Evolutionary conservation across 257 asterid species (phyloP), one percentile per base, ranked within the genome.

Genomic region (Nicotiana otophora): DNA sequence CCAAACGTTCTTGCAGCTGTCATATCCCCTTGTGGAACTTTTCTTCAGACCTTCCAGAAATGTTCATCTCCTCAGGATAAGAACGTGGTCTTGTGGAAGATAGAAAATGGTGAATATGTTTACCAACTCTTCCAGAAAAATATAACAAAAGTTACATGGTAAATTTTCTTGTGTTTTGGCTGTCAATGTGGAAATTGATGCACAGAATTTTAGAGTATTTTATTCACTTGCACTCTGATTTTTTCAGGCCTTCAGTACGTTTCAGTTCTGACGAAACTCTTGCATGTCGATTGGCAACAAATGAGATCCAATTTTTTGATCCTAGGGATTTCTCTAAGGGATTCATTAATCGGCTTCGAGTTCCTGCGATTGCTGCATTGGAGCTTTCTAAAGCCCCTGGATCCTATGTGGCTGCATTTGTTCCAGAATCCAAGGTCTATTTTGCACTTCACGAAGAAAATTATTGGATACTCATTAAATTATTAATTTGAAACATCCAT

Each of bases 351-450:
- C 91, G 98, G 86, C 90, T 96, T 75, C 92, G 97, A 87, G 97
- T 96, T 84, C 98, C 97, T 77, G 94, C 97, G 63, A 83, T 94
- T 83, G 93, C 97, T 87, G 94, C 92, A 30, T 83, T 91, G 42
- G 99, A 94, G 92, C 91, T 92, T 81, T 96, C 98, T n/a, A 94
- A 84, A 87, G 81, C 84, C 33, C 97, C 94, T 58, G 98, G 93
- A 17, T 86, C 89, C 6, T 87, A 88, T 82, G 97, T 93, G 82
- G 98, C 99, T 28, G 92, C 88, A 70, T 96, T 92, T 87, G 94
- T 93, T 89, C 97, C 99, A 4, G 99, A 94, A 69, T 91, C 99
- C 3, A 96, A 96, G 99, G 99, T 96, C 83, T 79, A 62, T 42
- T 20, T 10, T 60, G 14, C 39, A 8, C 53, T 77, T 76, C 84